Percentiles rank a stretch among this genome's conserved stretches.
phyloP scores from a whole-genome alignment of 352 stramenopile species.

The Phytophthora foliorum region DNA sequence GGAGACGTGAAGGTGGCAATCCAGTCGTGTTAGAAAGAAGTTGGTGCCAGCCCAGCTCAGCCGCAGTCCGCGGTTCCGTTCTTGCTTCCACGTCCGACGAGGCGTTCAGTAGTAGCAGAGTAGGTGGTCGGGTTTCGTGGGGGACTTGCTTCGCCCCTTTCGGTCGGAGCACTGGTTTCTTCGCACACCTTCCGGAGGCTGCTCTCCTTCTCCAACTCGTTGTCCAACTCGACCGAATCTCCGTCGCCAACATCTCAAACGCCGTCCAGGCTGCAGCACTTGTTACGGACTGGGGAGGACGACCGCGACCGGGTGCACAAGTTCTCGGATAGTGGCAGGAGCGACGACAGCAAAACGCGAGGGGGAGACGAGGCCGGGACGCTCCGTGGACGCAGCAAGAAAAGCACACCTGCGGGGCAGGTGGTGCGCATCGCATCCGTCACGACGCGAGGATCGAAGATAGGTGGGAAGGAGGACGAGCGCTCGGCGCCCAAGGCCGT shows the following conservation, averaged over 20 bases:
- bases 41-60: not conserved
- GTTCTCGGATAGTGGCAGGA: conserved; percentile 38
- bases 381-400: conserved; percentile 45
- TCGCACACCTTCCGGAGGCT: conserved; percentile 31
- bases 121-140: conserved; percentile 22
- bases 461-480: conserved; percentile 51
- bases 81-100: not conserved
- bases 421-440: conserved; percentile 37
- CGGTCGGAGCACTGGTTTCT: conserved; percentile 23
- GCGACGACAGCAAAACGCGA: conserved; percentile 17
- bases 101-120: conserved; percentile 5
- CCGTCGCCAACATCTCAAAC: conserved; percentile 5
- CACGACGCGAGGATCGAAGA: conserved; percentile 33
- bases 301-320: conserved; percentile 28
- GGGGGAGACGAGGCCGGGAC: conserved; percentile 11
- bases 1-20: conserved; percentile 29
- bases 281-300: conserved; percentile 13
- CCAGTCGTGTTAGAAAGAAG: conserved; percentile 22
- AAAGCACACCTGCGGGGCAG: conserved; percentile 28
- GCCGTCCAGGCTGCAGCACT: conserved; percentile 15
- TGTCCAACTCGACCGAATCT: conserved; percentile 24
- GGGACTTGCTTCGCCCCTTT: conserved; percentile 29
- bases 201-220: conserved; percentile 38
- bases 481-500: conserved; percentile 42
- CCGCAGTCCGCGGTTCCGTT: not conserved